phyloP scores from a whole-genome alignment of 495 filamentous ascomycete genomes.

The Aspergillus hancockii region DNA sequence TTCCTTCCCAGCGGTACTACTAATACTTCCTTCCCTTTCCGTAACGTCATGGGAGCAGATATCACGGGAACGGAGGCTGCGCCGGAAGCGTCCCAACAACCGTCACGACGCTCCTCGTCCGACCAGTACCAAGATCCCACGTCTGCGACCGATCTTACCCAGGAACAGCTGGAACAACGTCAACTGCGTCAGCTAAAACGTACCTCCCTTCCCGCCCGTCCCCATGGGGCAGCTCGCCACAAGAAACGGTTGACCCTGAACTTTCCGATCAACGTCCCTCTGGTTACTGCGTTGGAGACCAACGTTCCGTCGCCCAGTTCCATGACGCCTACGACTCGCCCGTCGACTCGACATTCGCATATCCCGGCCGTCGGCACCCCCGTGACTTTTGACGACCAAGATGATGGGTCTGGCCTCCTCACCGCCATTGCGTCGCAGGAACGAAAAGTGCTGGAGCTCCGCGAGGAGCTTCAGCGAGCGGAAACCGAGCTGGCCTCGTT shows the following conservation, averaged over 20 bases:
- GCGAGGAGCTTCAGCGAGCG: conserved; percentile 80
- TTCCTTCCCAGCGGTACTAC: conserved; percentile 7
- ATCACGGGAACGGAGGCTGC: not conserved
- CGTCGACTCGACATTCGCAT: conserved; percentile 33
- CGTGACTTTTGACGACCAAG: conserved; percentile 37
- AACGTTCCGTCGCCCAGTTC: conserved; percentile 37
- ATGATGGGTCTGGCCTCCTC: conserved; percentile 75
- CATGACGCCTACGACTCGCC: conserved; percentile 40
- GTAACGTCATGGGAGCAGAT: not conserved
- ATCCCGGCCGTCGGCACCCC: conserved; percentile 43
- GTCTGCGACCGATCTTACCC: not conserved
- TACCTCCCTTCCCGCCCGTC: conserved; percentile 55
- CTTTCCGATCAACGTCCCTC: conserved; percentile 61
- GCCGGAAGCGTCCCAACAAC: conserved; percentile 1
- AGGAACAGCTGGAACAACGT: conserved; percentile 6
- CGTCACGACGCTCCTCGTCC: not conserved
- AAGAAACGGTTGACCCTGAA: conserved; percentile 79
- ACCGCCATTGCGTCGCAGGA: conserved; percentile 91
- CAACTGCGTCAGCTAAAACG: conserved; percentile 37
- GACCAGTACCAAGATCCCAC: not conserved
- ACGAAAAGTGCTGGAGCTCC: conserved; percentile 86
- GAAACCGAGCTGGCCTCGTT: conserved; percentile 74
- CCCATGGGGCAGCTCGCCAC: conserved; percentile 55
- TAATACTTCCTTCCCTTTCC: conserved; percentile 1
- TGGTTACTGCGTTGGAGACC: conserved; percentile 27